Conservation (phyloP, 164 flowering plant species). For the Tetrastigma voinierianum region DNA sequence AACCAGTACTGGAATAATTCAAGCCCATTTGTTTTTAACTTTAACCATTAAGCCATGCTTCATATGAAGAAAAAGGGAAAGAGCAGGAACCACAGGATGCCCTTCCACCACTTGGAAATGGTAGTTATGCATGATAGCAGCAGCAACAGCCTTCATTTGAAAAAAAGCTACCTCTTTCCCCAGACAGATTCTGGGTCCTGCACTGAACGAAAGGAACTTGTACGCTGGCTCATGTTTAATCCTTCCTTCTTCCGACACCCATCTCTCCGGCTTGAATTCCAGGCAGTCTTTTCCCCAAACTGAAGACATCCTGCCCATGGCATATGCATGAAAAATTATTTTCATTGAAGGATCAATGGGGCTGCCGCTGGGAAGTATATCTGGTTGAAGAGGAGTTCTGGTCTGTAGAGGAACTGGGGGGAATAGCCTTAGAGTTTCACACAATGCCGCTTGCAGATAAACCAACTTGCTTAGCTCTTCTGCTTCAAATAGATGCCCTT, state of each 20-base stretch:
- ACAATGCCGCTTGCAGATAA: constrained; percentile 28
- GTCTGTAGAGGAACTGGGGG: constrained; percentile 20
- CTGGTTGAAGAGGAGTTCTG: constrained; percentile 10
- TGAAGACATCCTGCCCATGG: constrained; percentile 25
- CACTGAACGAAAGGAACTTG: too few relatives aligned
- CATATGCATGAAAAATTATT: constrained; percentile 12
- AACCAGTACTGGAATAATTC: too few relatives aligned
- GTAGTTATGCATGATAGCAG: constrained; percentile 10
- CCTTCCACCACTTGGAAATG: constrained; percentile 2
- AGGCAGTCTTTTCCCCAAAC: too few relatives aligned
- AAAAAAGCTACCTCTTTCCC: too few relatives aligned
- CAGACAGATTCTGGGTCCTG: too few relatives aligned
- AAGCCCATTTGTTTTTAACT: too few relatives aligned
- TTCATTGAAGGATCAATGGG: constrained; percentile 4
- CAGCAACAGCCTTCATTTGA: background rate
- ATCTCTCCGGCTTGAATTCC: too few relatives aligned
- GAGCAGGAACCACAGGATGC: background rate
- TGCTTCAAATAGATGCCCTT: constrained; percentile 1
- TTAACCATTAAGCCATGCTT: constrained; percentile 10
- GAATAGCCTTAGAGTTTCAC: constrained; percentile 25
- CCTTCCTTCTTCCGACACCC: too few relatives aligned
- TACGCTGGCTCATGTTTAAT: too few relatives aligned
- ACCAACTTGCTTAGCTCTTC: constrained; percentile 15
- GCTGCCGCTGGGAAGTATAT: constrained; percentile 28
- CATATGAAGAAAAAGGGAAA: constrained; percentile 6